Base-by-base conservation (phyloP, 2,329 filamentous ascomycete species). In the Fusarium sp. region DNA sequence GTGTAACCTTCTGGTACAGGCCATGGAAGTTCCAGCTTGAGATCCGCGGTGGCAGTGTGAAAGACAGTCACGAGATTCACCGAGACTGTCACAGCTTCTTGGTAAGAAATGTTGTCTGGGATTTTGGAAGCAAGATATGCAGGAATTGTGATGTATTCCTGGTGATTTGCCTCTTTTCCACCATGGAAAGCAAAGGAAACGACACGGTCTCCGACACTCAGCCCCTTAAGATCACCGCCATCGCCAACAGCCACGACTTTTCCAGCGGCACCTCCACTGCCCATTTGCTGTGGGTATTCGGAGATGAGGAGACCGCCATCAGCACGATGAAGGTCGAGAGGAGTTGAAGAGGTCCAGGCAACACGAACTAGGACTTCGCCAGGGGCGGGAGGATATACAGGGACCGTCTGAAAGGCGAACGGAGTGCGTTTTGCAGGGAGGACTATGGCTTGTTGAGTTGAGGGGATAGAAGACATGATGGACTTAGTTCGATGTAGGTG, bases 371-470 rank as follows among this genome's bases (percentile, higher is more conserved):
- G 83, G 38, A 90, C 84, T 77, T 91, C 86, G 39, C 85, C 83
- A 2, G 77, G 75, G 3, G 71, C 65, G 0, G 86, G 85, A 9
- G 77, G 56, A 39, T 77, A 42, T 20, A 78, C 75, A 7, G 77
- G 76, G 7, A 89, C 74, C 4, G 91, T 85, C 76, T 90, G 86
- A 64, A 92, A 82, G 9, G 80, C 80, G 65, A 92, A 82, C 0
- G 88, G 86, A 5, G 81, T 81, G 61, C 86, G 85, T 20, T 82
- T 80, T 59, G 84, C 84, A 49, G 89, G 85, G 71, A 92, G 84
- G 61, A 90, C 84, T 62, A 90, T 89, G 11, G 88, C 90, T 76
- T 88, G 90, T 82, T 87, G 92, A 14, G 88, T 90, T 71, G 88
- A 86, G 10, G 91, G 91, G 22, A 90, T 83, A 38, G 78, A 62